Base-by-base conservation (phyloP, 306 rosid species). In the Carpinus fangiana region DNA sequence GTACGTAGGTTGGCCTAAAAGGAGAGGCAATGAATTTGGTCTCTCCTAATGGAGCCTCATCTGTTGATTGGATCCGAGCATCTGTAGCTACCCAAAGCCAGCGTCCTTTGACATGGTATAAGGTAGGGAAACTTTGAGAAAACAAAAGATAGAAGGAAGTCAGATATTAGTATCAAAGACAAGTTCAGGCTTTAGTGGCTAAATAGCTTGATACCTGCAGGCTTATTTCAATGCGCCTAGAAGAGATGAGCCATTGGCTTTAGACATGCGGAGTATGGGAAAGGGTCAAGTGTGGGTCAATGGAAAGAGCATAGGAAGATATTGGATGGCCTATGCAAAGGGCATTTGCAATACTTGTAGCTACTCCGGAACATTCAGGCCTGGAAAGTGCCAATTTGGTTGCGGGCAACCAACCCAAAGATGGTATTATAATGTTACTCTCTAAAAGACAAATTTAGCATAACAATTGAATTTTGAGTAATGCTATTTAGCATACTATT, bases 231-330 rank as follows among this genome's bases (percentile, higher is more conserved):
- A 90, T 75, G 93, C 96, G 57, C 99, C 98, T 0, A 36, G 31
- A 26, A 98, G 97, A 70, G 69, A 79, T 46, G 97, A 90, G 75
- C 91, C 97, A 69, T 62, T 96, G 90, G 99, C 92, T 55, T 83
- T 96, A 86, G 97, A 96, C 90, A 56, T 96, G 82, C 78, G 86
- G 13, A 90, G 93, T 45, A 96, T 96, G 99, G 99, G 97, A 78
- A 96, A 93, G 73, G 99, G 99, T 78, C 99, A 96, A 88, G 94
- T 86, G 26, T 96, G 99, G 99, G 88, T 96, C 90, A 96, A 96
- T 76, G 99, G 99, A 26, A 91, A 91, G 57, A 93, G 97, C 80
- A 91, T 95, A 48, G 99, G 99, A 80, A 89, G 99, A 81, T 95
- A 95, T 78, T 95, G 99, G 99, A 87, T 86, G 90, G 87, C 82